Base-by-base conservation (phyloP, 1,139 yeast genomes). In the Diutina sp. region DNA sequence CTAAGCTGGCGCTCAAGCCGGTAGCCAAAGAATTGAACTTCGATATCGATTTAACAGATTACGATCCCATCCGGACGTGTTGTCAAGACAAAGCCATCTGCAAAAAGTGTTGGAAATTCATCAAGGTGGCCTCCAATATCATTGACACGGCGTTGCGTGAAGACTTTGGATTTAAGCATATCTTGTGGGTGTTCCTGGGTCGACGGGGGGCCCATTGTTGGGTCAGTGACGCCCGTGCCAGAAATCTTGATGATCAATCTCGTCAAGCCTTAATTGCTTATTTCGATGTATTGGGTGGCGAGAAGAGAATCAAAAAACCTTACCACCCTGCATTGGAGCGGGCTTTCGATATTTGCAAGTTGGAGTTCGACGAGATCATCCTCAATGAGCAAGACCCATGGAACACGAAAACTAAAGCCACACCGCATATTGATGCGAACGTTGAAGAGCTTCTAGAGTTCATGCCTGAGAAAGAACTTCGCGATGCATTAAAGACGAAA, bases 151-250 rank as follows among this genome's bases (percentile, higher is more conserved):
- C 96, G 0, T 73, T 93, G 58, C 73, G 82, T 57, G 89, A 90
- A 55, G 99, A 93, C 69, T 93, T 95, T 71, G 98, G 97, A 0
- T 91, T 90, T 69, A 73, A 84, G 58, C 85, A 90, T 67, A 74
- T 90, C 66, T 74, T 93, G 54, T 93, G 99, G 99, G 97, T 93
- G 2, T 93, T 90, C 67, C 90, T 97, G 0, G 99, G 99, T 55
- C 85, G 99, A 75, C 87, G 99, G 79, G 99, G 99, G 69, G 97
- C 96, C 30, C 99, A 93, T 76, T 95, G 98, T 64, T 93, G 99
- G 99, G 79, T 93, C 30, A 88, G 97, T 69, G 99, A 95, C 67
- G 71, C 80, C 57, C 74, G 91, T 55, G 97, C 97, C 0, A 75
- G 97, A 58, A 66, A 69, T 2, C 71, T 93, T 61, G 88, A 82